Evolutionary conservation across 139 green algal genomes (phyloP).

Genomic region (Coccomyxa sp.): DNA sequence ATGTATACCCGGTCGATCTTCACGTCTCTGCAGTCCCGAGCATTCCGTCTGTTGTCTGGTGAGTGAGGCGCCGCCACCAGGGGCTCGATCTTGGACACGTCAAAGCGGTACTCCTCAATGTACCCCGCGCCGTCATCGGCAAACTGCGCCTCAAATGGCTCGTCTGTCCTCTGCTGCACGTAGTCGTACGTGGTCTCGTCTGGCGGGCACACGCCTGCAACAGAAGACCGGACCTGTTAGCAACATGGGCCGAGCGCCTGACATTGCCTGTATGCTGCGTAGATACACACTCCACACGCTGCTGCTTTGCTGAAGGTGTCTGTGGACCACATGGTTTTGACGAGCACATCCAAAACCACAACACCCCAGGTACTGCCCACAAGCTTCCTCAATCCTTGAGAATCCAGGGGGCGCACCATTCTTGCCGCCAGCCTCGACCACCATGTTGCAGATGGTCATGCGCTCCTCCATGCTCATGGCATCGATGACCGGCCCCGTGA

Average conservation of each 20-base stretch:
- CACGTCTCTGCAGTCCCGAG: slow-evolving; percentile 69
- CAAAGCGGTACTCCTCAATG: slow-evolving; percentile 72
- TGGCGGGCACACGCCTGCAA: slow-evolving; percentile 50
- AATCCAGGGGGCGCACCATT: slow-evolving; percentile 26
- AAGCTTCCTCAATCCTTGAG: too few species aligned
- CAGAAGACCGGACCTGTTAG: neutral
- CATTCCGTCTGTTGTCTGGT: slow-evolving; percentile 91
- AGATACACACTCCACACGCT: too few species aligned
- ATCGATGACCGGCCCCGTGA: slow-evolving; percentile 72
- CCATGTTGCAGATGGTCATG: slow-evolving; percentile 99
- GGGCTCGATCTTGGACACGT: slow-evolving; percentile 92
- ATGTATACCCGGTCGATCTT: slow-evolving; percentile 97
- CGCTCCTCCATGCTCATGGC: slow-evolving; percentile 96
- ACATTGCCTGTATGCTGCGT: neutral
- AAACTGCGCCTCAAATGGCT: slow-evolving; percentile 77
- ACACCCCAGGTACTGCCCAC: too few species aligned
- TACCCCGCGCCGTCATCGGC: slow-evolving; percentile 65
- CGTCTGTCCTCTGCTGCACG: slow-evolving; percentile 65
- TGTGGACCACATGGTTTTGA: neutral
- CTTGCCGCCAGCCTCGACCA: slow-evolving; percentile 85
- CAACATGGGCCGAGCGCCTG: neutral
- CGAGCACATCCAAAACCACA: too few species aligned
- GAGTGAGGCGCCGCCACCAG: slow-evolving; percentile 92
- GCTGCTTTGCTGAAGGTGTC: neutral
- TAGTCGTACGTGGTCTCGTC: slow-evolving; percentile 95